Evolutionary conservation across 169 alveolate species (phyloP), one percentile per base, ranked within the genome.

Genomic region (Eimeria praecox): DNA sequence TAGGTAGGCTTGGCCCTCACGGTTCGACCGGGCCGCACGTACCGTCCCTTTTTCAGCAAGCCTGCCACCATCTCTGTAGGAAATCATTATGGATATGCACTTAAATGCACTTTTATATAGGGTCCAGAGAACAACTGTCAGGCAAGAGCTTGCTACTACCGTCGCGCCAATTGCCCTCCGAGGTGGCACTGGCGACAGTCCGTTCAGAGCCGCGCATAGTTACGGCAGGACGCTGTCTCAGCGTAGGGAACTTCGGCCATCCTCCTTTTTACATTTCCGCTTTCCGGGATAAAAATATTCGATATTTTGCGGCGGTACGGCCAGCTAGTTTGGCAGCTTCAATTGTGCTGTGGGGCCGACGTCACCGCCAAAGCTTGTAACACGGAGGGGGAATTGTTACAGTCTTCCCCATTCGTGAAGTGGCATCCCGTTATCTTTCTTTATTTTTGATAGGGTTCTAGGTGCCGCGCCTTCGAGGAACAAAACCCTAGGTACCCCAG

Each of bases 341-440:
- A 54, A 24, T 2, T 8, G 77, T 22, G 77, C 92, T 85, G 92
- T 85, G 92, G 92, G 92, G 92, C 92, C 71, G 92, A 75, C 92
- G 78, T 35, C 75, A 14, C 91, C 54, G n/a, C 92, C 56, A 56
- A 33, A 38, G 33, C 40, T 18, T 20, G n/a, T 35, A 14, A 24
- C 78, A 85, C 3, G 16, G 35, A n/a, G 30, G 71, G 46, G 90
- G 30, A 38, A 35, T 73, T 73, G 83, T 38, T 40, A 73, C 1
- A 33, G 30, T 3, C 54, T 73, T 73, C 54, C 83, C 52, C 83
- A 35, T 38, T 30, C n/a, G 49, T 14, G 52, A 35, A 38, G 30
- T 38, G 83, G 83, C 83, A 35, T 20, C 52, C 14, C 52, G 35
- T 54, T 33, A 18, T 83, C 46, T 1, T 9, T 54, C 35, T 49